Base-by-base conservation (phyloP, 192 early-diverging fungal species). In the Mortierella antarctica region DNA sequence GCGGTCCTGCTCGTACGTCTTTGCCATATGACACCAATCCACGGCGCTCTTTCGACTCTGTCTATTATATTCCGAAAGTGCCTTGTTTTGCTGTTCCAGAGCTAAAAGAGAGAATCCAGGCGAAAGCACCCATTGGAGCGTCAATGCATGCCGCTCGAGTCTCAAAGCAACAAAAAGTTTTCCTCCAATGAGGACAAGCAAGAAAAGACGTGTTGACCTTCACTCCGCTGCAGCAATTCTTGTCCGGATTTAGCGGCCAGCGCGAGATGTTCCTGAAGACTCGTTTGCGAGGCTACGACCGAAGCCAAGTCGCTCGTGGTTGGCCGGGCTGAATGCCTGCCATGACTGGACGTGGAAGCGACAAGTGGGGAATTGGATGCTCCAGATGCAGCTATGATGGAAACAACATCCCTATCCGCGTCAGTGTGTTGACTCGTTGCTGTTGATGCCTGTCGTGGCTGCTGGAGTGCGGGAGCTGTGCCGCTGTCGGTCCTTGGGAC, bases 1-100 rank as follows among this genome's bases (percentile, higher is more conserved):
- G 21, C 77, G 65, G n/a, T 80, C 70, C 52, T 68, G 77, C 17
- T 72, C 46, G 55, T 72, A 80, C 9, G 17, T 56, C 55, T 80
- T 80, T 21, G 77, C 70, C 9, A 41, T 7, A 3, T 31, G 6
- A 14, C 70, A 72, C 77, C 77, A 80, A 3, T 72, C 64, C 18
- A 80, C 44, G 5, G 70, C 77, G 5, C 63, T 71, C 9, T 52
- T 48, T 17, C 52, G 41, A 17, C 61, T 50, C 18, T 67, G 61
- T 17, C 54, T 39, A 2, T 56, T 7, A 2, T 40, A 8, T 10
- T 71, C 58, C 44, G 50, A 61, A 13, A 70, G 50, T 7, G 12
- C 59, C 44, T 56, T 52, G 20, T 70, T 77, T n/a, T 77, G 56
- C 0, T 21, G 48, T 17, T 70, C 62, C 11, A 74, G 65, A 6